Base-by-base conservation (phyloP, 2,329 filamentous ascomycete genomes). In the Penicillium verrucosum region DNA sequence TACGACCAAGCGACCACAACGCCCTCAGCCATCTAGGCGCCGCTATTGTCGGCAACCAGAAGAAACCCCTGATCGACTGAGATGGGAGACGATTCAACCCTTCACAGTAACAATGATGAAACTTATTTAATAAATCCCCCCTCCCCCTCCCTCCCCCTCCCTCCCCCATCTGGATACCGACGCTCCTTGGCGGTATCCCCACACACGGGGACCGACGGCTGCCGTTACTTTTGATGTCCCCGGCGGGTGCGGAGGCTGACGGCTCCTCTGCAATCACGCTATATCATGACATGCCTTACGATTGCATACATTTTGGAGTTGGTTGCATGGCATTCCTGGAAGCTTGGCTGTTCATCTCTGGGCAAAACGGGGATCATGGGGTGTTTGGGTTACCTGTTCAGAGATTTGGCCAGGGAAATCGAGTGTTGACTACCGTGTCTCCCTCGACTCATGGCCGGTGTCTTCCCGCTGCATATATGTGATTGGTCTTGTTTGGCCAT, bases 1-100 rank as follows among this genome's bases (percentile, higher is more conserved):
- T 97, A 56, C 81, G 89, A 49, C 86, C 90, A 5, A 87, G 83
- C 59, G 92, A 97, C 70, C 85, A 80, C 34, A 80, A 83, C 48
- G 85, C 85, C 32, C 76, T 88, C 51, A 77, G 80, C 47, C 78
- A 81, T 51, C 70, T 89, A 18, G 85, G 86, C 4, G 82, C 88
- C 59, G 81, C 84, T 2, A 81, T 87, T 61, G 84, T 88, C 8
- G 84, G 83, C 7, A 82, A 82, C 21, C 77, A 81, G 47, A 80
- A 85, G 66, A 87, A 86, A 66, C 82, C 84, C 18, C 69, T 88
- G 55, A 88, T 89, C 60, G 84, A 89, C 70, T 89, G 80, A 86
- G 54, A 42, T 21, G 40, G 47, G 21, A n/a, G 27, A 51, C 47
- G 27, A 34, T 43, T 6, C 55, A 44, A 27, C 57, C 65, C 60